A percentile compares a stretch with the other conserved stretches of the same genome.
Conservation (phyloP, 2,329 filamentous ascomycete species). For the Cladobotryum mycophilum region DNA sequence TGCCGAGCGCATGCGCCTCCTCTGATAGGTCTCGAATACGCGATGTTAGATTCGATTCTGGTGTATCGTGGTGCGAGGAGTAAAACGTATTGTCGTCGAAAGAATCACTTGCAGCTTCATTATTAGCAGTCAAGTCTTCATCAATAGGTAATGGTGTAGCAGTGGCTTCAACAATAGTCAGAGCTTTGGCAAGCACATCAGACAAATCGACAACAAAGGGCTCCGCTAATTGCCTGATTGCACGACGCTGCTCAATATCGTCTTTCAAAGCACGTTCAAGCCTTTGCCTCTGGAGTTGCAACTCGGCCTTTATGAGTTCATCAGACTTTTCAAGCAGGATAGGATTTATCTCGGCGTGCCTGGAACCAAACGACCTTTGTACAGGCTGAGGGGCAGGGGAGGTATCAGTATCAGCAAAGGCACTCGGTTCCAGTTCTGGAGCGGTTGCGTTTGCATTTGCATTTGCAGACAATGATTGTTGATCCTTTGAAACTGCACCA, state of each 20-base stretch:
- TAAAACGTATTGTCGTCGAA: slow-evolving; percentile 95
- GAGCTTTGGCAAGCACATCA: slow-evolving; percentile 65
- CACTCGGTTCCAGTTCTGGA: neutral
- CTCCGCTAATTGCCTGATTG: slow-evolving; percentile 41
- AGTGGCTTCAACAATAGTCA: slow-evolving; percentile 64
- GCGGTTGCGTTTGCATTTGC: neutral
- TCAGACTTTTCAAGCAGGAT: slow-evolving; percentile 82
- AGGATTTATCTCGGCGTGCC: slow-evolving; percentile 67
- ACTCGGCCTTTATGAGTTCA: slow-evolving; percentile 73
- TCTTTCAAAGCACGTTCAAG: slow-evolving; percentile 73
- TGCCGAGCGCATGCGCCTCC: slow-evolving; percentile 20
- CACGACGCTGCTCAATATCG: slow-evolving; percentile 60
- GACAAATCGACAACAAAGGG: slow-evolving; percentile 60
- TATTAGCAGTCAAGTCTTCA: slow-evolving; percentile 47
- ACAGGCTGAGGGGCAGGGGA: neutral
- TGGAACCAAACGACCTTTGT: slow-evolving; percentile 22
- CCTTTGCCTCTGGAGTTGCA: slow-evolving; percentile 71
- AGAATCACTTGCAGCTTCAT: slow-evolving; percentile 65
- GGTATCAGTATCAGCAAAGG: neutral
- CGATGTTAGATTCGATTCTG: slow-evolving; percentile 45
- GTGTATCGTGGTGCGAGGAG: slow-evolving; percentile 85
- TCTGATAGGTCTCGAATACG: slow-evolving; percentile 42
- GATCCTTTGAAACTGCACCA: neutral
- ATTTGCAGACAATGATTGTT: neutral
- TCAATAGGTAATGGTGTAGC: slow-evolving; percentile 54